A percentile compares a stretch with the other conserved stretches of the same genome.
Conservation (phyloP, 352 stramenopile genomes). For the Phytopythium boreale region DNA sequence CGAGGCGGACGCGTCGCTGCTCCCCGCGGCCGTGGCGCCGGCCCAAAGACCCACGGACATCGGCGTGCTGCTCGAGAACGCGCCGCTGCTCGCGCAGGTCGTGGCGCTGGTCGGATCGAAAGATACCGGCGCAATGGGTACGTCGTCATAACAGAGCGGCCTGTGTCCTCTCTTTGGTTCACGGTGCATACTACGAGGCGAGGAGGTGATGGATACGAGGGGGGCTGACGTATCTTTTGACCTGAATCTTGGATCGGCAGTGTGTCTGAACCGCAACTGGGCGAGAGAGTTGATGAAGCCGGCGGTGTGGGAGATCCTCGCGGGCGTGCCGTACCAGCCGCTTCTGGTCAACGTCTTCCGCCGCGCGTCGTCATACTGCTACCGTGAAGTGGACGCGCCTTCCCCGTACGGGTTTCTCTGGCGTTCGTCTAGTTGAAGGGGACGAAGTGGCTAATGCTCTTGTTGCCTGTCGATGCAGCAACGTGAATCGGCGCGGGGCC, state of each 20-base stretch:
- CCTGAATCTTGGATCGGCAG: conserved; percentile 21
- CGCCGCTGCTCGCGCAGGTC: conserved; percentile 55
- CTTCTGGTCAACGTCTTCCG: conserved; percentile 82
- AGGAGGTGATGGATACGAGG: neutral
- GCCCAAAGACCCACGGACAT: conserved; percentile 12
- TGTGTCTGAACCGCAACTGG: conserved; percentile 68
- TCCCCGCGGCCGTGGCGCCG: conserved; percentile 3
- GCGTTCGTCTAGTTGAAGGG: conserved; percentile 3
- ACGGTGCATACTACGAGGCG: neutral
- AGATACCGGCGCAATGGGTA: conserved; percentile 53
- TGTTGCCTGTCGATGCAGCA: conserved; percentile 31
- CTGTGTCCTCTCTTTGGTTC: neutral
- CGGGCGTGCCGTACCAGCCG: conserved; percentile 70
- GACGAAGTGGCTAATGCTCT: conserved; percentile 10
- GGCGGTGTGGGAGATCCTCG: conserved; percentile 78
- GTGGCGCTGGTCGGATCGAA: conserved; percentile 61
- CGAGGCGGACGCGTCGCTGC: conserved; percentile 17
- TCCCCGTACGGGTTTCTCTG: conserved; percentile 58
- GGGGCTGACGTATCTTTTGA: conserved; percentile 7
- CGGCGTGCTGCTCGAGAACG: conserved; percentile 48
- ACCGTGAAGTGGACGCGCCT: conserved; percentile 83
- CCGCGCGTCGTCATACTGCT: conserved; percentile 80
- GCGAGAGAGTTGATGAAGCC: conserved; percentile 82
- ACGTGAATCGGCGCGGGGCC: conserved; percentile 81
- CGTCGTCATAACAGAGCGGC: conserved; percentile 1